These are phyloP conservation scores for Geotrichum klebahnii DNA, from an alignment of 1,139 yeast genomes.

Conservation along the genomic window DNA sequence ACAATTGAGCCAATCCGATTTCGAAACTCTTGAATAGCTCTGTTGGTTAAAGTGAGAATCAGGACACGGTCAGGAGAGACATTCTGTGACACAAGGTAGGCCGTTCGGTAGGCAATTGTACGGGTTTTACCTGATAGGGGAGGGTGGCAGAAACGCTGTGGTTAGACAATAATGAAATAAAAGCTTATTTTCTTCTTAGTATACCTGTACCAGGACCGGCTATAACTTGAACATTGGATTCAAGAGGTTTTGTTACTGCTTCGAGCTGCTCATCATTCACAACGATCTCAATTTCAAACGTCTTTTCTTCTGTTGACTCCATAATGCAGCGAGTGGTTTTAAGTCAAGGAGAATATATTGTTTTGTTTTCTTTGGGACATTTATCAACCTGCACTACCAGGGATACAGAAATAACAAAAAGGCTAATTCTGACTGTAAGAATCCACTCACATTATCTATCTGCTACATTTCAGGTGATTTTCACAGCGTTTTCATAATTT, in stretches of 20 bases:
- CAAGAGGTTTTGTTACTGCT: slow-evolving; percentile 57
- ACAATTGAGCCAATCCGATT: slow-evolving; percentile 46
- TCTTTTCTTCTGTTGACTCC: background rate
- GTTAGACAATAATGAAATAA: too few relatives aligned
- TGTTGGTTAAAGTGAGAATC: slow-evolving; percentile 86
- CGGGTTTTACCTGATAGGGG: slow-evolving; percentile 64
- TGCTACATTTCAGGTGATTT: too few relatives aligned
- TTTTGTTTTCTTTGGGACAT: too few relatives aligned
- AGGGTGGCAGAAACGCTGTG: slow-evolving; percentile 14
- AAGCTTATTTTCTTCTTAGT: too few relatives aligned
- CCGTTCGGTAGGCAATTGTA: slow-evolving; percentile 74
- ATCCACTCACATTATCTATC: too few relatives aligned
- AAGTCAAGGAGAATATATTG: background rate
- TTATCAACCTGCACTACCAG: too few relatives aligned
- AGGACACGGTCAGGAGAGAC: slow-evolving; percentile 57
- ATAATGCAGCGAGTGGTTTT: too few relatives aligned
- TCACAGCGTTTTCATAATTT: background rate
- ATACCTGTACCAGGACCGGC: slow-evolving; percentile 88
- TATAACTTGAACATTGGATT: slow-evolving; percentile 62
- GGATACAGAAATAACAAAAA: too few relatives aligned
- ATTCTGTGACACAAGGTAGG: slow-evolving; percentile 54
- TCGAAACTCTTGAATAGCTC: slow-evolving; percentile 80
- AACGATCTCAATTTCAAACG: slow-evolving; percentile 11
- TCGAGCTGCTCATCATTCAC: slow-evolving; percentile 56
- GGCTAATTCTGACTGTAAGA: too few relatives aligned